Evolutionary conservation across 2,329 filamentous ascomycete species (phyloP), one percentile per base, ranked within the genome.

Genomic region (Penicillium sp.): DNA sequence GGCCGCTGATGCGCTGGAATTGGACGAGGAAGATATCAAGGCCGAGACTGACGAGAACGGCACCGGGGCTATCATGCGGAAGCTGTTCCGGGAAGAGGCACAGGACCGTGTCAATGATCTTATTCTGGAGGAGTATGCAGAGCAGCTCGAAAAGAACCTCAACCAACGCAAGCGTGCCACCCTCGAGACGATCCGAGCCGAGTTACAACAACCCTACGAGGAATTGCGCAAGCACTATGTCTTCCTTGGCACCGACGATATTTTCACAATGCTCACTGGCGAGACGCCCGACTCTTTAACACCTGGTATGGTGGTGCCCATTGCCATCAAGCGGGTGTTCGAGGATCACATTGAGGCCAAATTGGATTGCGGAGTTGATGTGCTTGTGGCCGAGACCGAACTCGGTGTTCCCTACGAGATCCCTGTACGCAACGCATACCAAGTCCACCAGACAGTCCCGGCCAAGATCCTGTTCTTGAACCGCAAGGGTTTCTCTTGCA

Each of bases 1-100:
- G 88, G 94, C 94, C 21, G 94, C 94, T 4, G 94, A 99, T 79
- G 94, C 94, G 16, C 81, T 99, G 47, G 93, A 97, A 72, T 82
- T 99, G 64, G 94, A 99, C 66, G 94, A 99, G 76, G 94, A 99
- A 78, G 94, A 99, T 68, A 91, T 99, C 71, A 95, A 96, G 75
- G 91, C 90, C 1, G 92, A 97, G 76, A 89, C 89, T 5, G 91
- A 96, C 63, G 91, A 97, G 69, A 91, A 92, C 62, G 94, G 94
- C 0, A 82, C 89, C 0, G 92, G 90, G 16, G 94, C 93, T 8
- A 92, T 97, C 65, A 91, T 99, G 53, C 88, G 92, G 61, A 95
- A 93, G 74, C 85, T 99, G n/a, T 90, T 99, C 73, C 90, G 91
- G 69, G 92, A 97, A 55, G 91, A 96, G 47, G 89, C 92, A 63